Evolutionary conservation across 768 basidiomycete species (phyloP).

Genomic region (Fomitopsis pulvina): DNA sequence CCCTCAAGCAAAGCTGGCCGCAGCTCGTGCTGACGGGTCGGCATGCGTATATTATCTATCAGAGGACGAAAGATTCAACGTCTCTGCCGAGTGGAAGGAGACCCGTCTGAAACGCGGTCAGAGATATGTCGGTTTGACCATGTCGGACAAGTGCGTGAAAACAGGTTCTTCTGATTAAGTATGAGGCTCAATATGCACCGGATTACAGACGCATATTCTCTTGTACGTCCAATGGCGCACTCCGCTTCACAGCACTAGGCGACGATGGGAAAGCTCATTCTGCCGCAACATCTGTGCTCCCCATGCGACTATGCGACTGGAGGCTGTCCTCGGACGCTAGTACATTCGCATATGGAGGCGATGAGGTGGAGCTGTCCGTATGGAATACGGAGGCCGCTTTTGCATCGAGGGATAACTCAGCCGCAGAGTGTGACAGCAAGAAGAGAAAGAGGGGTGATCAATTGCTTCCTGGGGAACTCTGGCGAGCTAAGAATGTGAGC

Average conservation of each 20-base stretch:
- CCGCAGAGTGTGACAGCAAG: conserved; percentile 25
- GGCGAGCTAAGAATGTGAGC: conserved; percentile 81
- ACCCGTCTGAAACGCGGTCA: conserved; percentile 44
- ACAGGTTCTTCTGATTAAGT: background rate
- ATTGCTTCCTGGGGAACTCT: conserved; percentile 67
- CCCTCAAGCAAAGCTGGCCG: conserved; percentile 54
- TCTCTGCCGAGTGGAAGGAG: conserved; percentile 56
- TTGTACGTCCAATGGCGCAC: conserved; percentile 72
- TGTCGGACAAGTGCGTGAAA: conserved; percentile 40
- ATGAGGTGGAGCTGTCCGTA: conserved; percentile 79
- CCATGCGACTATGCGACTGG: conserved; percentile 67
- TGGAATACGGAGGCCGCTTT: conserved; percentile 69
- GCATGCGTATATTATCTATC: conserved; percentile 35
- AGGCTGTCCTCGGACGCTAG: conserved; percentile 42
- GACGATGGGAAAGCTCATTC: conserved; percentile 19
- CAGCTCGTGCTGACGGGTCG: conserved; percentile 58
- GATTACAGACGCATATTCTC: conserved; percentile 44
- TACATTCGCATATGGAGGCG: conserved; percentile 76
- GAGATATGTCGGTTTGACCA: conserved; percentile 56
- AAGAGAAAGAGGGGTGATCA: conserved; percentile 54
- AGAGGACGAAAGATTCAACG: conserved; percentile 32
- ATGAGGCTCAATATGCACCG: background rate
- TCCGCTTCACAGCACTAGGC: conserved; percentile 40
- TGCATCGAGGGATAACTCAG: conserved; percentile 17
- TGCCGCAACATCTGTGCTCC: conserved; percentile 40